Base-by-base conservation (phyloP, 306 rosid species). In the Hippophae rhamnoides region DNA sequence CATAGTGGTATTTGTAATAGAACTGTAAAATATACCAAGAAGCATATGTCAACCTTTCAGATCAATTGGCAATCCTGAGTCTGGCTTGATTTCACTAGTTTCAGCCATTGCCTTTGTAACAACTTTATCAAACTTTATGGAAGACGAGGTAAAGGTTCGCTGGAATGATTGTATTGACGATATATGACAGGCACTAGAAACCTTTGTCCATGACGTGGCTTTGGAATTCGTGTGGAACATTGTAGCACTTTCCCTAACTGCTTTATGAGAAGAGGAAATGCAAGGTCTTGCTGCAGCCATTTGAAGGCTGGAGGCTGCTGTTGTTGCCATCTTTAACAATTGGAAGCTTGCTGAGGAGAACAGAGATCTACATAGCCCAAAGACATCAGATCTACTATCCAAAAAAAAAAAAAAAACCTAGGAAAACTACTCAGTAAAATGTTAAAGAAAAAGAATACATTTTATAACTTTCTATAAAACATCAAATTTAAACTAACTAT, bases 51-150 rank as follows among this genome's bases (percentile, higher is more conserved):
- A 52, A 87, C 97, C 97, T 81, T 49, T 84, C 72, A 90, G 76
- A 81, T 90, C 76, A 69, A 90, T 90, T 38, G 96, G 90, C 77
- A 90, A 72, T 65, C 97, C 97, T 0, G 92, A 43, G 64, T 48
- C 76, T 41, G 78, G 81, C 50, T 72, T 74, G 72, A 45, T 71
- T 66, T 82, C 82, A 58, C 74, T 76, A 62, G 86, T 66, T 66
- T 63, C 76, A 52, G 89, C 69, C 79, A 58, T 60, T 42, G 96
- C 98, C 71, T 71, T 90, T 10, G 81, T 78, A 46, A 65, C 56
- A 58, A 71, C n/a, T 68, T 68, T 83, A 69, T 78, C 69, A 13
- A 72, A 63, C 67, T 75, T 81, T 9, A 47, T 10, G 57, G 80
- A 52, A 46, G 73, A 43, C 5, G 81, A 78, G 27, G 75, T 72